Evolutionary conservation across 1,284 basidiomycete genomes (phyloP).

Genomic region (Macrocystidia cucumis): DNA sequence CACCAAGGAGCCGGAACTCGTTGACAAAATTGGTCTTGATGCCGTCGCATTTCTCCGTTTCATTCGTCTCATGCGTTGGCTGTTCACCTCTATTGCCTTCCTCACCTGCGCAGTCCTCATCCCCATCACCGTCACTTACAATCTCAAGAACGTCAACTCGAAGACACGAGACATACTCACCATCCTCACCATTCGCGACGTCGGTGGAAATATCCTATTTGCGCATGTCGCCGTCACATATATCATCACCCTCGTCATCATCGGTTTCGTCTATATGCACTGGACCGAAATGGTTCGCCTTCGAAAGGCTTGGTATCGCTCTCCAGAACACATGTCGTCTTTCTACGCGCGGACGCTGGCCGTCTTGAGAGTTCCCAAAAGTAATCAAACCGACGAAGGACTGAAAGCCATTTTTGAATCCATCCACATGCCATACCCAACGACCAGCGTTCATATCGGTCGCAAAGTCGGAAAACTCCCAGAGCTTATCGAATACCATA

Average conservation of each 20-base stretch:
- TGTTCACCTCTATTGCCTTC: slow-evolving; percentile 64
- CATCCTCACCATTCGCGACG: slow-evolving; percentile 75
- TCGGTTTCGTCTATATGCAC: slow-evolving; percentile 60
- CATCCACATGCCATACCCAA: slow-evolving; percentile 75
- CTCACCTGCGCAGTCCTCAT: slow-evolving; percentile 73
- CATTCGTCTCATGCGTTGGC: slow-evolving; percentile 76
- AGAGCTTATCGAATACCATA: slow-evolving; percentile 79
- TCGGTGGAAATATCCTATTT: slow-evolving; percentile 60
- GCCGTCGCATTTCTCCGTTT: slow-evolving; percentile 93
- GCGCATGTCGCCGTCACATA: slow-evolving; percentile 74
- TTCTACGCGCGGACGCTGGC: slow-evolving; percentile 78
- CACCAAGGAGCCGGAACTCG: slow-evolving; percentile 81
- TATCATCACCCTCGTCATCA: slow-evolving; percentile 60
- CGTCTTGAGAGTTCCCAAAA: slow-evolving; percentile 68
- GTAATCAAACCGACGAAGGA: slow-evolving; percentile 71
- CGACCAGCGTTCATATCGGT: slow-evolving; percentile 79
- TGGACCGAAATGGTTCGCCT: slow-evolving; percentile 71
- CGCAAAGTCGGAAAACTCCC: slow-evolving; percentile 70
- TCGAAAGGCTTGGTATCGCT: slow-evolving; percentile 67
- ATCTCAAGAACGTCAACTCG: slow-evolving; percentile 49
- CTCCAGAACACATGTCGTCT: slow-evolving; percentile 65
- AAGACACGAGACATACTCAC: slow-evolving; percentile 54
- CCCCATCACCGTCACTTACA: slow-evolving; percentile 67
- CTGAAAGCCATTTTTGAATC: slow-evolving; percentile 64
- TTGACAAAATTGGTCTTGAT: slow-evolving; percentile 90